Base-by-base conservation (phyloP, 176 grass and related monocot species). In the Tuctoria greenei region DNA sequence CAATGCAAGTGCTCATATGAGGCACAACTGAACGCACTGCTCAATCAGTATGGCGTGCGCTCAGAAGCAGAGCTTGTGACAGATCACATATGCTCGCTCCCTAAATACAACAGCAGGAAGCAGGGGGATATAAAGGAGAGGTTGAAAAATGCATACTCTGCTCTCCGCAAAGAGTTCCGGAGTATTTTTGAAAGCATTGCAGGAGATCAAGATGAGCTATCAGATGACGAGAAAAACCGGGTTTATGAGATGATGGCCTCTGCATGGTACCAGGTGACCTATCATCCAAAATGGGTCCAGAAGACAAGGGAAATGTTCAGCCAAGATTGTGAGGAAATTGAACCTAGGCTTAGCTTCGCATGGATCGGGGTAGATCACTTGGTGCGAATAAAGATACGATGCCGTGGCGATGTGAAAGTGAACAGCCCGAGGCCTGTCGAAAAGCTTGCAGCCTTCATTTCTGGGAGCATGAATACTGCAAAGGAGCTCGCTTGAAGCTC, bases 201-300 rank as follows among this genome's bases (percentile, higher is more conserved):
- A 17, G 55, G 74, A 8, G 87, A 88, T 65, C 60, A 75, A 51
- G 12, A n/a, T 34, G 80, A 84, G 49, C 71, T 88, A 15, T 69
- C 49, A 10, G 84, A 91, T 43, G 86, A 91, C 2, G 86, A 84
- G 64, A 93, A 86, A 69, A 80, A 75, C n/a, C 3, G 10, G 20
- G 7, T 73, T 20, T 97, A 88, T 25, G 91, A 93, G 79, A 83
- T 44, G 82, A 97, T 84, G 79, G 84, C 88, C 23, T 93, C 95
- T 1, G 91, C 91, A 40, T 97, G 95, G 95, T 97, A 97, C 75
- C 91, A 92, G 61, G 91, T 97, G 28, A 93, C 91, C 35, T 93
- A 97, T 74, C 91, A 93, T 71, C 82, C 84, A 20, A 79, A 82
- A 36, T 93, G 91, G 95, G 55, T 88, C 15, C 67, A 67, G 31